These are phyloP conservation scores for Saccharomyces hybrid DNA, from an alignment of 1,139 yeast genomes.

Conservation along the genomic window DNA sequence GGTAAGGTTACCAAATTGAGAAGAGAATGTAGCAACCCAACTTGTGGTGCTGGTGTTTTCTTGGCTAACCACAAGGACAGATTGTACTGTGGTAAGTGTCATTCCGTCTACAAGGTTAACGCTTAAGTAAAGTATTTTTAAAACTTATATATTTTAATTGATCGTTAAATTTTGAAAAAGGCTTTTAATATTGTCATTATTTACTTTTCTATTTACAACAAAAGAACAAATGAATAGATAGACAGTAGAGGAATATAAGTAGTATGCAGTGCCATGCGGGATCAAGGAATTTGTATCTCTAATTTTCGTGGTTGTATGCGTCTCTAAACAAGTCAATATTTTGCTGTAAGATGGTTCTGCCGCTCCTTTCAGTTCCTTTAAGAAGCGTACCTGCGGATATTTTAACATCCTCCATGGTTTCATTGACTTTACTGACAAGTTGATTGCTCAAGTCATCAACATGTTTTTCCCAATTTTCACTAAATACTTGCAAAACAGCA, in stretches of 20 bases:
- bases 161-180: neutral
- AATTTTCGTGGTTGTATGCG: conserved; percentile 25
- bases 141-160: conserved; percentile 4
- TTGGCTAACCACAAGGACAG: conserved; percentile 99
- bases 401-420: conserved; percentile 29
- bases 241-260: neutral
- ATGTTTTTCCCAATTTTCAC: conserved; percentile 44
- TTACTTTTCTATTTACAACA: neutral
- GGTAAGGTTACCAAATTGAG: conserved; percentile 98
- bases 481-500: conserved; percentile 53
- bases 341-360: conserved; percentile 23
- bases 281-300: neutral
- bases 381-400: conserved; percentile 23
- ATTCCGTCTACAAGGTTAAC: conserved; percentile 62
- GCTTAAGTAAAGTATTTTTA: conserved; percentile 15
- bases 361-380: conserved; percentile 28
- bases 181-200: neutral
- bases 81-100: conserved; percentile 99
- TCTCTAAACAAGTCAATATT: conserved; percentile 29
- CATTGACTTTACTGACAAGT: conserved; percentile 25
- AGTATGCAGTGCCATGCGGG: neutral
- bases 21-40: conserved; percentile 91
- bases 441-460: conserved; percentile 26
- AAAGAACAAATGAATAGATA: neutral
- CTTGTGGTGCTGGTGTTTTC: conserved; percentile 99